Conservation (phyloP, 1,284 basidiomycete species). For the Nidula niveotomentosa region DNA sequence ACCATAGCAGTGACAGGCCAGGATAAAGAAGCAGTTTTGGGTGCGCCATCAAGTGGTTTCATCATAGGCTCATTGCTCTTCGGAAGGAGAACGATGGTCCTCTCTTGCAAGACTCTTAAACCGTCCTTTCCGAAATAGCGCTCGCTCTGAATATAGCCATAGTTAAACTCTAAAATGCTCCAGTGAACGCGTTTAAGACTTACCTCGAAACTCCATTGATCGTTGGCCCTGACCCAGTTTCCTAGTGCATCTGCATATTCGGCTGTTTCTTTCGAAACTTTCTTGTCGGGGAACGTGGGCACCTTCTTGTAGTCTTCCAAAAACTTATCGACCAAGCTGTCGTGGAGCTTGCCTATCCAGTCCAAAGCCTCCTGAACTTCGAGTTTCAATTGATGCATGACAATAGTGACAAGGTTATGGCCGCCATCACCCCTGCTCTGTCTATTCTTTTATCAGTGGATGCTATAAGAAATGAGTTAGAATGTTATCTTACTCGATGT, state of each 20-base stretch:
- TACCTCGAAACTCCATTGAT: constrained; percentile 37
- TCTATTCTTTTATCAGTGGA: constrained; percentile 40
- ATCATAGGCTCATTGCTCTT: not conserved
- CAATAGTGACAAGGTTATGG: constrained; percentile 43
- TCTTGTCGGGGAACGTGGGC: constrained; percentile 29
- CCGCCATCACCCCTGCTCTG: constrained; percentile 39
- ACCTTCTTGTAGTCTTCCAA: constrained; percentile 14
- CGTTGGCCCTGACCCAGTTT: constrained; percentile 41
- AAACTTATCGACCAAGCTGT: constrained; percentile 23
- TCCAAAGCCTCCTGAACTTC: constrained; percentile 32
- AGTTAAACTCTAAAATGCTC: not conserved
- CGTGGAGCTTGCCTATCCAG: constrained; percentile 24
- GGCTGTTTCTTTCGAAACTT: constrained; percentile 27
- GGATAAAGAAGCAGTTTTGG: too few relatives aligned
- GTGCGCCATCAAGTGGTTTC: not conserved
- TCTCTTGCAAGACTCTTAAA: not conserved
- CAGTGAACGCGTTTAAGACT: not conserved
- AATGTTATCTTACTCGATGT: not conserved
- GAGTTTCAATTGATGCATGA: constrained; percentile 34
- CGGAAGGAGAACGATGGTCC: not conserved
- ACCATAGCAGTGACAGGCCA: too few relatives aligned
- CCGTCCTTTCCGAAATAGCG: constrained; percentile 24
- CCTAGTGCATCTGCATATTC: constrained; percentile 37
- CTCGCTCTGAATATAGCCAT: constrained; percentile 16
- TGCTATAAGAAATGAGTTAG: constrained; percentile 24